phyloP scores from a whole-genome alignment of 768 basidiomycete species.

The Hygrocybe punicea region DNA sequence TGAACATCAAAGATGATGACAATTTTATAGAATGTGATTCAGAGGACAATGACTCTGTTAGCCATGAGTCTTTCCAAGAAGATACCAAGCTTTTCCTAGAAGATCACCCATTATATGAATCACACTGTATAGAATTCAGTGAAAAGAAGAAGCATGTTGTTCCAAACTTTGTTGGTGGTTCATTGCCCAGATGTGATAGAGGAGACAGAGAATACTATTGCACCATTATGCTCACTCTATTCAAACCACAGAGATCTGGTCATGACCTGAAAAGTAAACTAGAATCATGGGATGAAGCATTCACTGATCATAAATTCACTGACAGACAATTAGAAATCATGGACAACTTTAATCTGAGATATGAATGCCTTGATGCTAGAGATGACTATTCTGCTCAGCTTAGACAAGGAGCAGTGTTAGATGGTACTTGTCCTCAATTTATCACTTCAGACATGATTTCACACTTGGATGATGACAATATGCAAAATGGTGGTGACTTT shows the following conservation, averaged over 20 bases:
- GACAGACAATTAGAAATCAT: slow-evolving; percentile 13
- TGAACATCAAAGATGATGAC: background rate
- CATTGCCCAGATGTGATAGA: slow-evolving; percentile 26
- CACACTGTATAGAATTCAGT: background rate
- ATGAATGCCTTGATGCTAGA: slow-evolving; percentile 25
- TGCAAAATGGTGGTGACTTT: background rate
- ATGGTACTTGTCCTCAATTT: background rate
- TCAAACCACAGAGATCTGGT: background rate
- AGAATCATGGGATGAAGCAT: background rate
- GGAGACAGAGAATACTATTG: slow-evolving; percentile 33
- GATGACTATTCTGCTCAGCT: slow-evolving; percentile 21
- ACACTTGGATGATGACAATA: background rate
- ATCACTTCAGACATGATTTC: background rate
- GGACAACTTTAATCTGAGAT: slow-evolving; percentile 21
- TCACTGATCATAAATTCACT: background rate
- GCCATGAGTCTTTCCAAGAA: no score
- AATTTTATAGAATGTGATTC: background rate
- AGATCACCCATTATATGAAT: background rate
- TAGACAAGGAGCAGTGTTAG: slow-evolving; percentile 7
- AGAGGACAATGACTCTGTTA: no score
- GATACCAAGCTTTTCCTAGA: background rate
- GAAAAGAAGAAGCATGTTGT: background rate
- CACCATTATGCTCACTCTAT: slow-evolving; percentile 1
- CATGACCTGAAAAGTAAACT: background rate
- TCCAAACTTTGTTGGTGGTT: slow-evolving; percentile 28